phyloP scores from a whole-genome alignment of 148 eudicot species.

The Amaranthus hypochondriacus region DNA sequence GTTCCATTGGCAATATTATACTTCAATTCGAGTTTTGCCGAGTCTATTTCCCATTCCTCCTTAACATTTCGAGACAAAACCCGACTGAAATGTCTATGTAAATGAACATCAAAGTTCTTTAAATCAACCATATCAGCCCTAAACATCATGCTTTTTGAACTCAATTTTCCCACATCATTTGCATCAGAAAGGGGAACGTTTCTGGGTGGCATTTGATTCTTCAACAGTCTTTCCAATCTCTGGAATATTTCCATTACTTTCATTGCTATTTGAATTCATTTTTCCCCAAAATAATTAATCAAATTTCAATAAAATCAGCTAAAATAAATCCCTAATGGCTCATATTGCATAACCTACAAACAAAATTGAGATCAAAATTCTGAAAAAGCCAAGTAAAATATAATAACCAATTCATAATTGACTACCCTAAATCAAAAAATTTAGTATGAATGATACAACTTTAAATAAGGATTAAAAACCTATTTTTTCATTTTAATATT shows the following conservation, averaged over 20 bases:
- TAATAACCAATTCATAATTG: neutral
- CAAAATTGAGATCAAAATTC: neutral
- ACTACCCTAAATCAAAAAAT: neutral
- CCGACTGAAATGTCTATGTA: constrained; percentile 57
- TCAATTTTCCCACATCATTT: constrained; percentile 27
- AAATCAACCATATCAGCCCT: constrained; percentile 88
- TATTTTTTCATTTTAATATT: neutral
- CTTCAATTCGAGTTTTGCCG: constrained; percentile 62
- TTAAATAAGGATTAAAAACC: constrained; percentile 4
- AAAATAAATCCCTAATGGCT: constrained; percentile 3
- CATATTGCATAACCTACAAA: constrained; percentile 25
- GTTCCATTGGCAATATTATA: constrained; percentile 77
- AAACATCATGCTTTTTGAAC: constrained; percentile 36
- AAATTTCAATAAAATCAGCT: constrained; percentile 5
- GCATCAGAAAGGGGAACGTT: constrained; percentile 21
- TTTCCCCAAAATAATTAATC: neutral
- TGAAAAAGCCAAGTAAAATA: neutral
- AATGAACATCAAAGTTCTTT: constrained; percentile 64
- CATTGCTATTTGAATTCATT: constrained; percentile 44
- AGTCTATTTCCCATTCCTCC: constrained; percentile 84
- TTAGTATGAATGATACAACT: neutral
- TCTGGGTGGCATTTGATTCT: constrained; percentile 8
- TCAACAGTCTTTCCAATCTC: constrained; percentile 29
- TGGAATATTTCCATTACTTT: constrained; percentile 27
- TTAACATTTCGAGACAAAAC: constrained; percentile 52